Evolutionary conservation across 2,329 filamentous ascomycete species (phyloP), one percentile per base, ranked within the genome.

Genomic region (Thelonectria olida): DNA sequence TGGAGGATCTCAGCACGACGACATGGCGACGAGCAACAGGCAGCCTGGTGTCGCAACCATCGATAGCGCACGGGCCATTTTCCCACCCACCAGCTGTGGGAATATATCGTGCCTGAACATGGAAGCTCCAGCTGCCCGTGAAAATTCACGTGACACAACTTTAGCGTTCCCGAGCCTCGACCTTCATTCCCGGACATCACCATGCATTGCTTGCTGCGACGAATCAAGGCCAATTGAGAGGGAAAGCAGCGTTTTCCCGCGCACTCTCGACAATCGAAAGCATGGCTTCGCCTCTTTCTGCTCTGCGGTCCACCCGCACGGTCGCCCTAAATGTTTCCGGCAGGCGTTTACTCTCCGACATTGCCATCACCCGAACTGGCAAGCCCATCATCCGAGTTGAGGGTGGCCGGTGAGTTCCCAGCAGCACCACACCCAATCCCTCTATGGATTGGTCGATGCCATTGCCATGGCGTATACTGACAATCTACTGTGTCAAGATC

Each of bases 351-450:
- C 74, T 90, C 69, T 92, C 93, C 76, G 96, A 99, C 83, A 87
- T 99, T 75, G 85, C 92, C 74, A 97, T 99, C 75, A 97, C 95
- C 64, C 88, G 96, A 74, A 99, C 96, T 60, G 96, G 96, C 79
- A 97, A 97, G 85, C 95, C 96, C 64, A 94, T 98, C 73, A 82
- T 98, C 75, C 91, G 93, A 74, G 84, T 91, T 58, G 89, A 94
- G 75, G 95, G 95, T 81, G 96, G 96, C 84, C 90, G 95, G 92
- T 96, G 81, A 81, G 88, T 78, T 48, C 27, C 31, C 19, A 45
- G 42, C 23, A 25, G 25, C 34, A 7, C 9, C 53, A 49, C 20
- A 23, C 41, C 41, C 19, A 13, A 23, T 47, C n/a, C 15, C 12
- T 22, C 9, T 9, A 19, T 41, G 17, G 19, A 25, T 17, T 19